Evolutionary conservation across 2,329 filamentous ascomycete species (phyloP), one percentile per base, ranked within the genome.

Genomic region (Stagonosporopsis vannaccii): DNA sequence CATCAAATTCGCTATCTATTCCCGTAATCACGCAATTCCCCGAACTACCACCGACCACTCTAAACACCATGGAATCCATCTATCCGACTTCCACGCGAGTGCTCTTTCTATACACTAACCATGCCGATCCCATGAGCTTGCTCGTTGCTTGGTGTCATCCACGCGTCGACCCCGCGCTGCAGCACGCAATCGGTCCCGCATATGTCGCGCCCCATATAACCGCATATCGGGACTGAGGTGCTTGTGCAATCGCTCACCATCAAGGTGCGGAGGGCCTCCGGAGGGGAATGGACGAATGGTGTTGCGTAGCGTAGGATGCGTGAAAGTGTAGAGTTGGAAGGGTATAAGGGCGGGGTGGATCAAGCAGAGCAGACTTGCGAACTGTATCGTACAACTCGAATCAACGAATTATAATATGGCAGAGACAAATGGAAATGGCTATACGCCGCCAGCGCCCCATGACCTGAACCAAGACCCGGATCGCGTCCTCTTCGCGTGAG

Each of bases 401-500:
- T 2, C 12, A 11, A 40, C 19, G 22, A 23, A 11, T 37, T 35
- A 4, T 8, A 44, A 41, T 32, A 56, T 48, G 49, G n/a, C 51
- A 22, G 49, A 52, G 28, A 45, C 41, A 17, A 52, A 56, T 19
- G 39, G 43, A 20, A 51, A 54, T n/a, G 36, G 37, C 22, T 56
- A 51, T 71, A 76, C 51, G 67, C 74, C 65, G 66, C 23, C 45
- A 26, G 32, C 52, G 17, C 60, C 45, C 8, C 52, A 78, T 49
- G 62, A 72, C 19, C 57, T 81, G 40, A 82, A 81, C 51, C 65
- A 75, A 47, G 75, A 79, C 45, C 76, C 78, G 1, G 71, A 78
- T 28, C 74, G 79, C 3, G 66, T 82, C 42, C 77, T 80, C 33
- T 81, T 82, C 63, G 80, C 80, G 46, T 73, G 52, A 57, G 69